A percentile compares a stretch with the other conserved stretches of the same genome.
These are phyloP conservation scores for Leucosporidium yakuticum DNA, from an alignment of 768 basidiomycete genomes.

Conservation along the genomic window DNA sequence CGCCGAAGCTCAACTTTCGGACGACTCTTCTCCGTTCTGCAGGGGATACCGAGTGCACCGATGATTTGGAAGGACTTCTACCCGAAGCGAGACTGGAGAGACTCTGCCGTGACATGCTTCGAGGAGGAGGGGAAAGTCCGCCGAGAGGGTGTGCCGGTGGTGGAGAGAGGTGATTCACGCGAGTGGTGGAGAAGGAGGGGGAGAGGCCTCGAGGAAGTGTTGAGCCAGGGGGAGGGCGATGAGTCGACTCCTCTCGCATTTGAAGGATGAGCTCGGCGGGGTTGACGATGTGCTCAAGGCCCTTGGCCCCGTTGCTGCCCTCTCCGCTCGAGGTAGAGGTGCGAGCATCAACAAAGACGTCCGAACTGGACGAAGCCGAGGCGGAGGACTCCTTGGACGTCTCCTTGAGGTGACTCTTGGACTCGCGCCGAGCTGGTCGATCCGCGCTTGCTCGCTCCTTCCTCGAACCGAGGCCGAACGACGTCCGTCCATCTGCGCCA, in stretches of 20 bases:
- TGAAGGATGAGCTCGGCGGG: neutral
- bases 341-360: too few relatives aligned
- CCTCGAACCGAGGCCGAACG: neutral
- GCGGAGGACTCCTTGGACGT: neutral
- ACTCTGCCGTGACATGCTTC: neutral
- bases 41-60: too few relatives aligned
- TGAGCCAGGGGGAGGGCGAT: neutral
- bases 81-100: neutral
- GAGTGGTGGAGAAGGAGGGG: too few relatives aligned
- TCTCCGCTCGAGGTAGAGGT: too few relatives aligned
- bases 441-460: neutral
- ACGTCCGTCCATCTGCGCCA: too few relatives aligned
- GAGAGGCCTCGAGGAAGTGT: neutral
- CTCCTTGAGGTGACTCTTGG: too few relatives aligned
- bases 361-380: neutral
- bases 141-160: neutral
- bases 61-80: neutral
- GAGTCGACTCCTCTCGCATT: neutral
- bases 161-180: too few relatives aligned
- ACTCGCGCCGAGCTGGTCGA: too few relatives aligned
- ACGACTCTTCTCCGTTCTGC: too few relatives aligned
- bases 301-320: neutral
- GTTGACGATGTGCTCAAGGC: neutral
- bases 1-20: too few relatives aligned
- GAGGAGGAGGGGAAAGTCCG: slow-evolving; percentile 2